Conservation (phyloP, 768 basidiomycete genomes). For the Tephrocybe rancida region DNA sequence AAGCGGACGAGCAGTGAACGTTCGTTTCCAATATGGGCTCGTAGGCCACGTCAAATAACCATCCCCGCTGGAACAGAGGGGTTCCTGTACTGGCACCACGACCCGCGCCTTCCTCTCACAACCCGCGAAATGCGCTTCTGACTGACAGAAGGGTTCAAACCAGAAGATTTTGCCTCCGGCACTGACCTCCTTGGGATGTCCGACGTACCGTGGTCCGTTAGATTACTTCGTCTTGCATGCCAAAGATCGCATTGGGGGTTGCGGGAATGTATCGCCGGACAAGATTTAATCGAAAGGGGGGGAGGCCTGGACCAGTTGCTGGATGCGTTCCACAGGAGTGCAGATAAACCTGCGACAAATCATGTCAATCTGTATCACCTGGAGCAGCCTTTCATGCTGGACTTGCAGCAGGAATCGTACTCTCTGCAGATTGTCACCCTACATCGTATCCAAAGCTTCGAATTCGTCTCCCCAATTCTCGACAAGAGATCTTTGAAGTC, state of each 20-base stretch:
- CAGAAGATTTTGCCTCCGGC: background rate
- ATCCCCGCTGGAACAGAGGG: background rate
- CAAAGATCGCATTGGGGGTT: background rate
- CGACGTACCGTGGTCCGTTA: slow-evolving; percentile 2
- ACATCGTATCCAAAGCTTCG: background rate
- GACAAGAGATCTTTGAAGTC: background rate
- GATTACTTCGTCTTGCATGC: background rate
- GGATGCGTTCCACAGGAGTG: background rate
- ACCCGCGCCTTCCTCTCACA: background rate
- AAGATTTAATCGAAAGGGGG: background rate
- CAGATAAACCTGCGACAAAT: background rate
- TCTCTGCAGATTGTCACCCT: background rate
- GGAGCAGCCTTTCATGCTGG: slow-evolving; percentile 1
- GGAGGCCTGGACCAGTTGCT: background rate
- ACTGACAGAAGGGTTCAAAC: background rate
- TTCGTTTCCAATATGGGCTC: slow-evolving; percentile 1
- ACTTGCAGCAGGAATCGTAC: background rate
- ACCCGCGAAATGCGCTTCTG: slow-evolving; percentile 2
- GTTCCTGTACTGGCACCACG: slow-evolving; percentile 1
- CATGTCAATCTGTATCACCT: slow-evolving; percentile 1
- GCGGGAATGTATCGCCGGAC: background rate
- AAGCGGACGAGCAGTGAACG: background rate
- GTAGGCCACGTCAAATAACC: background rate
- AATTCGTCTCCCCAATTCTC: background rate
- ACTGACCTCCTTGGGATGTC: background rate